These are phyloP conservation scores for Voacanga thouarsii DNA, from an alignment of 257 asterid genomes.

Conservation along the genomic window DNA sequence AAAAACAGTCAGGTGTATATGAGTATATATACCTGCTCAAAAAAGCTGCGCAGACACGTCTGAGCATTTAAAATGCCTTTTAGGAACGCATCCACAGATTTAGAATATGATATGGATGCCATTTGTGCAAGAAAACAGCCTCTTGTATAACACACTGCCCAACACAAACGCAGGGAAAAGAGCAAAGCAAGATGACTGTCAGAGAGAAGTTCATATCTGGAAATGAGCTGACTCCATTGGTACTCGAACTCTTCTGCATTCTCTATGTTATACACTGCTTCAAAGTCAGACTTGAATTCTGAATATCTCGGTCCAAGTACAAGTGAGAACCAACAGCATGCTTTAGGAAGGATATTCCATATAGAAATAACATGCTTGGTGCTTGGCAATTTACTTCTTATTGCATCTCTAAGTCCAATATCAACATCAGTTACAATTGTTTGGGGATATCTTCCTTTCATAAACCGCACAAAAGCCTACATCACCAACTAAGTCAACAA, in stretches of 20 bases:
- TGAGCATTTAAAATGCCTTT: constrained; percentile 40
- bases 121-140: constrained; percentile 61
- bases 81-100: constrained; percentile 35
- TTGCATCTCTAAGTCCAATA: constrained; percentile 52
- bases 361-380: constrained; percentile 58
- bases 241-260: constrained; percentile 56
- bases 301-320: constrained; percentile 52
- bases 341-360: constrained; percentile 42
- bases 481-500: constrained; percentile 22
- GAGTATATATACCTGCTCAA: constrained; percentile 48
- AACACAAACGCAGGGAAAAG: constrained; percentile 44
- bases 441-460: constrained; percentile 60
- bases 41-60: constrained; percentile 49
- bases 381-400: constrained; percentile 60
- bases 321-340: constrained; percentile 53
- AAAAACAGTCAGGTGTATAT: background rate
- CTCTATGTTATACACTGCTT: constrained; percentile 44
- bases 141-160: constrained; percentile 56
- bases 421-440: constrained; percentile 61
- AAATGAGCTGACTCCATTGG: constrained; percentile 59
- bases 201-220: constrained; percentile 44
- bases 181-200: constrained; percentile 60
- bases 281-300: constrained; percentile 54
- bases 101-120: constrained; percentile 42
- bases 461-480: constrained; percentile 59